Base-by-base conservation (phyloP, 768 basidiomycete genomes). In the Mycena amicta region DNA sequence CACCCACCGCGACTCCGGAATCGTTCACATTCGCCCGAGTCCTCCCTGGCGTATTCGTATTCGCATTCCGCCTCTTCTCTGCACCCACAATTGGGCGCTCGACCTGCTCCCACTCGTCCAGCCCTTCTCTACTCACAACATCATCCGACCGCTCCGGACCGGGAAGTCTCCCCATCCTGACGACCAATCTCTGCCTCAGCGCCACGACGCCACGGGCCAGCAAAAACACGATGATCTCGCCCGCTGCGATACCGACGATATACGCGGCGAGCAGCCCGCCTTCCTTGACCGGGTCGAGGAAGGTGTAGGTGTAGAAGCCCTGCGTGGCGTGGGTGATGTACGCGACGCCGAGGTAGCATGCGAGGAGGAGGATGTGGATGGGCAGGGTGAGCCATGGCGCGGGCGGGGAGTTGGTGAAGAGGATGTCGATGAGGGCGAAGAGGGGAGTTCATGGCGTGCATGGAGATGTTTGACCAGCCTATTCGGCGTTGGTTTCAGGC, bases 271-370 rank as follows among this genome's bases (percentile, higher is more conserved):
- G 73, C 30, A 76, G 64, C 4, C 63, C 74, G 23, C 72, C 68
- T 56, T 82, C 68, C 16, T 66, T 70, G 6, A 61, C 26, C 0
- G 89, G 88, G 63, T 90, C 68, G 6, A 91, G 81, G 76, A 90
- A 91, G 12, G 68, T 49, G 69, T 90, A 91, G 1, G 83, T 69
- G 67, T 90, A 91, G 65, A 87, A 80, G 0, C 83, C 82, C 65
- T 88, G 86, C 0, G 82, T 80, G 0, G 72, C 81, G 49, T 79
- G 63, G 0, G 87, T 88, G 53, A 92, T 79, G 63, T 90, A 92
- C 12, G 88, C 89, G 0, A 91, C 72, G 23, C 80, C 87, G 18
- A 90, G 71, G 64, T 91, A 92, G 2, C 71, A 65, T 0, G 62
- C 82, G 11, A 90, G 80, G 20, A 85, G 60, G 12, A 87, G 16